Evolutionary conservation across 306 rosid genomes (phyloP), one percentile per base, ranked within the genome.

Genomic region (Vigna unguiculata): DNA sequence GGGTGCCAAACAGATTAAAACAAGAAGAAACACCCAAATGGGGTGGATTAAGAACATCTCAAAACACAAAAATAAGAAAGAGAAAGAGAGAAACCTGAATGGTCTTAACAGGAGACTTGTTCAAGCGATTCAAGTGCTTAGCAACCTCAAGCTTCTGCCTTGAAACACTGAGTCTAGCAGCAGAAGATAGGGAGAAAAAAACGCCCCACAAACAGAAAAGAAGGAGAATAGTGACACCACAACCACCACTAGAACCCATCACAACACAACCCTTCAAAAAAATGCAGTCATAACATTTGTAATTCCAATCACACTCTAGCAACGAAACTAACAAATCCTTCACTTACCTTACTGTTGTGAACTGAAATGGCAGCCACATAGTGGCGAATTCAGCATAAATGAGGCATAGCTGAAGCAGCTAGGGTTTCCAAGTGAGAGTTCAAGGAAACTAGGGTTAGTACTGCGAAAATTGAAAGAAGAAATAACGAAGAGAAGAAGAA

Each of bases 41-140:
- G 5, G 80, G 77, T 4, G 30, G 45, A 75, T 14, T 52, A 21
- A 70, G 17, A 75, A 75, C 30, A 46, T 2, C 43, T 32, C 24
- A n/a, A 58, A 68, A 25, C 5, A 48, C 30, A 36, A 32, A 34
- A 4, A 4, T 30, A 1, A 34, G 6, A 63, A 2, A 52, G 4
- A 2, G 11, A 36, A 15, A 71, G 30, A 38, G 14, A 6, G 17
- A 1, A 13, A 96, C 97, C 98, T 93, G 72, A 74, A 96, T 93
- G 90, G 85, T 88, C 71, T 93, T 89, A 5, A 88, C 84, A 78
- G 98, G 76, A 47, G 93, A 90, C 72, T 96, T 96, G 87, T 96
- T 96, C 80, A 96, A 80, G 32, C 97, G 98, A 64, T 87, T 81
- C 86, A 96, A 91, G 75, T 91, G 99, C 84, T 85, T 93, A 69